phyloP scores from a whole-genome alignment of 2,329 filamentous ascomycete species.

The Xylaria sp. region DNA sequence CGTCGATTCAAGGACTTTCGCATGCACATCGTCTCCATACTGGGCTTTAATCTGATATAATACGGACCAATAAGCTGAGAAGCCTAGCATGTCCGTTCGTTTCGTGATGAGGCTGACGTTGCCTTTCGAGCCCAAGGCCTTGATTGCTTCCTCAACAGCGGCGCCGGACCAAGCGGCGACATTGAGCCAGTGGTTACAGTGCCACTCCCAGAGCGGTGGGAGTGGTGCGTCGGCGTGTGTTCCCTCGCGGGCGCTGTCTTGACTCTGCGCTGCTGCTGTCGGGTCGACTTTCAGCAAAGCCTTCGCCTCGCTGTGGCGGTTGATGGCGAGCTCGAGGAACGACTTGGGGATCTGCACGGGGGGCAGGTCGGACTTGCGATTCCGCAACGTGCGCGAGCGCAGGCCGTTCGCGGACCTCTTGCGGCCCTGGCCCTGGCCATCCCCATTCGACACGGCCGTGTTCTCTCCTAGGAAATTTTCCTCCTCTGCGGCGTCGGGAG shows the following conservation, averaged over 20 bases:
- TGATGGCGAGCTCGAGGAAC: slow-evolving; percentile 66
- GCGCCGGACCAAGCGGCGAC: slow-evolving; percentile 34
- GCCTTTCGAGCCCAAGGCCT: slow-evolving; percentile 14
- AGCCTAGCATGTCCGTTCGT: slow-evolving; percentile 22
- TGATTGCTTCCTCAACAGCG: slow-evolving; percentile 28
- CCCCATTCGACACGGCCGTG: slow-evolving; percentile 35
- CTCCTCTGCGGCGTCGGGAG: not conserved
- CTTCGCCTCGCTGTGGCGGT: slow-evolving; percentile 47
- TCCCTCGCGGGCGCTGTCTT: not conserved
- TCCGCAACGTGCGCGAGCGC: slow-evolving; percentile 42
- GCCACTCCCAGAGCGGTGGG: not conserved
- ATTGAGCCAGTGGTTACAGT: slow-evolving; percentile 13
- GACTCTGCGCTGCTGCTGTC: slow-evolving; percentile 35
- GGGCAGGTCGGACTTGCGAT: slow-evolving; percentile 57
- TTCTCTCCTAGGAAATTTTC: slow-evolving; percentile 45
- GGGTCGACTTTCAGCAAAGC: slow-evolving; percentile 19
- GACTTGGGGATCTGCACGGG: slow-evolving; percentile 65
- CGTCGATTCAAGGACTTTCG: slow-evolving; percentile 12
- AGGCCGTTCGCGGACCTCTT: slow-evolving; percentile 42
- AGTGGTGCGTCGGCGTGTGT: not conserved
- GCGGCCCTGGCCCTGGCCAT: slow-evolving; percentile 43
- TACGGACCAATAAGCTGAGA: slow-evolving; percentile 24
- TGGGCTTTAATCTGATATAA: slow-evolving; percentile 12
- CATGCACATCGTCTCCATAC: slow-evolving; percentile 5
- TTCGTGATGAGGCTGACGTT: slow-evolving; percentile 19